Base-by-base conservation (phyloP, 2,329 filamentous ascomycete genomes). In the Cercospora zeae-maydis region DNA sequence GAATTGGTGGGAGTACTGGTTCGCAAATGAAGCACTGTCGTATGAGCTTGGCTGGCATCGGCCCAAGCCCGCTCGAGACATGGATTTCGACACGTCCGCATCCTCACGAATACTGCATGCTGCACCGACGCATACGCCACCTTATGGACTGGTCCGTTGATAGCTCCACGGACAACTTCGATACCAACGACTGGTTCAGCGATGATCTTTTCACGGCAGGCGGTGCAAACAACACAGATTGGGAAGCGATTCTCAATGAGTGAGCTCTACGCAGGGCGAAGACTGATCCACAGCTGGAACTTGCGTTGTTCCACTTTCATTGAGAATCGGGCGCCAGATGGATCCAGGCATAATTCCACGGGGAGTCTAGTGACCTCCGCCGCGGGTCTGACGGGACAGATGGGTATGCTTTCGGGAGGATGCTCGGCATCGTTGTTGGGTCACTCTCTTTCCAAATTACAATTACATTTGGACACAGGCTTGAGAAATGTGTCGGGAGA, bases 1-100 rank as follows among this genome's bases (percentile, higher is more conserved):
- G 13, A 47, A 61, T 21, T 63, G 61, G 61, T 63, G 61, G 61
- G 19, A 63, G 24, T 63, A 61, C 57, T 63, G 61, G 61, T 63
- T 63, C 61, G 19, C 47, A 3, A 61, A 60, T 27, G 61, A 63
- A 52, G 39, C 57, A 31, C 39, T 63, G 16, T 58, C 61, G 24
- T 61, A 60, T 39, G 34, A 63, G 27, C 61, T 63, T 33, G 61
- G 61, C 36, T 63, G 61, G 61, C 49, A 49, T 36, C 58, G 55
- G 16, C 57, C 61, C 24, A 49, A 33, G 24, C 47, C 58, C n/a
- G 24, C 47, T 13, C 33, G 39, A 34, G 45, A 42, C 13, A 36
- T 45, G 31, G 49, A 55, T 10, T 60, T 39, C 51, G 36, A 47
- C 31, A 27, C 55, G 19, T 53, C 57, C 21, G 34, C 42, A n/a